Percentiles rank a stretch among this genome's conserved stretches.
These are phyloP conservation scores for Hapsidospora chrysogenum DNA, from an alignment of 495 filamentous ascomycete species.

Conservation along the genomic window DNA sequence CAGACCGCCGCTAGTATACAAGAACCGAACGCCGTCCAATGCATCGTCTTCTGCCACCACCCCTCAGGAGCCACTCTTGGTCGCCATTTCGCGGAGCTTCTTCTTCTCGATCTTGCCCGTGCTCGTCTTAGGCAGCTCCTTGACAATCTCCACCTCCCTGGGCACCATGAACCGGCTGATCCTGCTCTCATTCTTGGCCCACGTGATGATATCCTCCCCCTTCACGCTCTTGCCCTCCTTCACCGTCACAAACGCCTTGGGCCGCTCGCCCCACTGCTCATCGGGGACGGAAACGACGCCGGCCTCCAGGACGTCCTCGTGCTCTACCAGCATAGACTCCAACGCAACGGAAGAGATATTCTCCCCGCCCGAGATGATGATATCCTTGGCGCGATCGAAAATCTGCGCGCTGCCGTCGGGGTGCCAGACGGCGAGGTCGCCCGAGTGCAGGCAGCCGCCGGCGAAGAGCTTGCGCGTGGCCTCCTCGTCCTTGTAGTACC, in stretches of 20 bases:
- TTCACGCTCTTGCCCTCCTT: constrained; percentile 41
- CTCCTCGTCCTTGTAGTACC: constrained; percentile 78
- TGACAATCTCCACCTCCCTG: constrained; percentile 75
- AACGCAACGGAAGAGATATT: constrained; percentile 92
- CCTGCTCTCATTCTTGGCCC: constrained; percentile 60
- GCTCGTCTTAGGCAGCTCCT: constrained; percentile 85
- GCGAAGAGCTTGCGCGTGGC: constrained; percentile 79
- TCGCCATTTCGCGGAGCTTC: constrained; percentile 68
- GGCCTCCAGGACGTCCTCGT: constrained; percentile 78
- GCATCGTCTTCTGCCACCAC: no score
- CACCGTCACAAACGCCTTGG: constrained; percentile 84
- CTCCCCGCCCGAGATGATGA: constrained; percentile 95
- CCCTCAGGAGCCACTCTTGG: background rate
- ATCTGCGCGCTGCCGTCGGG: constrained; percentile 82
- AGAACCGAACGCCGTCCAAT: no score
- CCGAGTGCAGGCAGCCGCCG: constrained; percentile 75
- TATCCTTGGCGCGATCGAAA: constrained; percentile 87
- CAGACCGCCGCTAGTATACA: no score
- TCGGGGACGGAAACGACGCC: constrained; percentile 84
- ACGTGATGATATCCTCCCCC: constrained; percentile 62
- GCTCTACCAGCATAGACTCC: constrained; percentile 79
- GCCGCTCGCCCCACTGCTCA: constrained; percentile 84
- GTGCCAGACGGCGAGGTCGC: constrained; percentile 87
- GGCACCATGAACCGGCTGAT: constrained; percentile 96
- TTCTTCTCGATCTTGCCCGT: constrained; percentile 97